Evolutionary conservation across 257 asterid species (phyloP).

Genomic region (Coffea canephora): DNA sequence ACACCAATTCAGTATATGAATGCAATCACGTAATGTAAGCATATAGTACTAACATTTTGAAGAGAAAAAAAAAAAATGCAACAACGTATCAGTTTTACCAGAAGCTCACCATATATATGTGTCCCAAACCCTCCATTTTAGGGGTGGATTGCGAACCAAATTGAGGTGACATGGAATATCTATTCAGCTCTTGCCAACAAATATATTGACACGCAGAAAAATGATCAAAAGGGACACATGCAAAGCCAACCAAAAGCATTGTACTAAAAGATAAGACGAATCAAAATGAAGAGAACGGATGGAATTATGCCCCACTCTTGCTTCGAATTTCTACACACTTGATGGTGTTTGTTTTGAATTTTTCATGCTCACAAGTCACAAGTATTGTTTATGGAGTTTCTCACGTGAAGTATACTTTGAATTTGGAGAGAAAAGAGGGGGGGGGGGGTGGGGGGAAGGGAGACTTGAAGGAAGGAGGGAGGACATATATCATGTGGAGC

Average conservation of each 20-base stretch:
- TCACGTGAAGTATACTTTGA: conserved; percentile 45
- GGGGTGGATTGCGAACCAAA: neutral
- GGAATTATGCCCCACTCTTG: conserved; percentile 36
- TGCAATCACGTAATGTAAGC: too few relatives aligned
- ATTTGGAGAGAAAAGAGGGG: neutral
- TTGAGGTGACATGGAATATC: conserved; percentile 5
- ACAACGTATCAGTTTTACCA: too few relatives aligned
- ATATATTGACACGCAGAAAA: conserved; percentile 35
- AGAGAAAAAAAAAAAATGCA: too few relatives aligned
- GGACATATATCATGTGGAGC: conserved; percentile 30
- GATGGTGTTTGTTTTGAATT: conserved; percentile 21
- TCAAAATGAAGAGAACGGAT: conserved; percentile 18
- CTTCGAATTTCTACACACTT: conserved; percentile 40
- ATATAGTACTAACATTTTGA: too few relatives aligned
- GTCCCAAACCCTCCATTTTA: too few relatives aligned
- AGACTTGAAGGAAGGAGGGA: neutral
- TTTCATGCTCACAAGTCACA: conserved; percentile 11
- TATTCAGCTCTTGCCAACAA: conserved; percentile 10
- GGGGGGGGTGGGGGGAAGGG: neutral
- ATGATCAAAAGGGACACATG: conserved; percentile 21
- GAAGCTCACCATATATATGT: too few relatives aligned
- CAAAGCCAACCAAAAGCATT: conserved; percentile 36
- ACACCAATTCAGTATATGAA: too few relatives aligned
- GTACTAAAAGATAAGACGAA: conserved; percentile 28
- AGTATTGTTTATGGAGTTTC: conserved; percentile 22